Conservation (phyloP, 306 rosid species). For the Vachellia collinsii region DNA sequence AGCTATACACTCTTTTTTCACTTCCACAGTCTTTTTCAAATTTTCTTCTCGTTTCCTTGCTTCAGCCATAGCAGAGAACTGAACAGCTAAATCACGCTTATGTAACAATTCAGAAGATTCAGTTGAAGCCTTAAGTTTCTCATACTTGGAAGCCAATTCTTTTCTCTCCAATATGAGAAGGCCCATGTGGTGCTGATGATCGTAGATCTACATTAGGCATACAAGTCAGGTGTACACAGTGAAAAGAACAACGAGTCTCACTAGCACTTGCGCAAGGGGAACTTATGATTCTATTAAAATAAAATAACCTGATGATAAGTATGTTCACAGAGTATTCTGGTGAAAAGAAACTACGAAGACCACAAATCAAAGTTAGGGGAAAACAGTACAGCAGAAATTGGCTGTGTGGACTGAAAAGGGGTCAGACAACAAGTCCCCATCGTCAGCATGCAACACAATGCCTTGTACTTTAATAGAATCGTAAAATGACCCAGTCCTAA, state of each 20-base stretch:
- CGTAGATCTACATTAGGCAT: conserved; percentile 60
- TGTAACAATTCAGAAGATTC: conserved; percentile 66
- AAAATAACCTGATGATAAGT: conserved; percentile 11
- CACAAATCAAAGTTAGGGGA: not conserved
- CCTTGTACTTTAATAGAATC: not conserved
- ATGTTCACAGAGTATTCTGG: not conserved
- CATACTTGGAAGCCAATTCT: conserved; percentile 66
- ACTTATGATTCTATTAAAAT: conserved; percentile 11
- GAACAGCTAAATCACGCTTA: conserved; percentile 70
- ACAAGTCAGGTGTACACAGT: conserved; percentile 22
- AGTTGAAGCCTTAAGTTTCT: conserved; percentile 57
- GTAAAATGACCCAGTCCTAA: not conserved
- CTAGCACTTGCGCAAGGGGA: conserved; percentile 21
- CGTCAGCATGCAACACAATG: conserved; percentile 7
- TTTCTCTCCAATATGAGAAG: conserved; percentile 87
- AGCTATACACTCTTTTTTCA: conserved; percentile 91
- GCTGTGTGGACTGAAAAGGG: not conserved
- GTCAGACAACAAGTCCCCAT: not conserved
- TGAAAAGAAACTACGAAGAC: not conserved
- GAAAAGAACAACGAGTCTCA: conserved; percentile 21
- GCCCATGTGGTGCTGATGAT: conserved; percentile 98
- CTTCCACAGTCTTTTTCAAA: conserved; percentile 71
- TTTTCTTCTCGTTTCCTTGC: conserved; percentile 81
- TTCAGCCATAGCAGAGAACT: conserved; percentile 64
- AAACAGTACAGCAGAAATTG: not conserved